Evolutionary conservation across 2,329 filamentous ascomycete genomes (phyloP).

Genomic region (Paraphoma chrysanthemicola): DNA sequence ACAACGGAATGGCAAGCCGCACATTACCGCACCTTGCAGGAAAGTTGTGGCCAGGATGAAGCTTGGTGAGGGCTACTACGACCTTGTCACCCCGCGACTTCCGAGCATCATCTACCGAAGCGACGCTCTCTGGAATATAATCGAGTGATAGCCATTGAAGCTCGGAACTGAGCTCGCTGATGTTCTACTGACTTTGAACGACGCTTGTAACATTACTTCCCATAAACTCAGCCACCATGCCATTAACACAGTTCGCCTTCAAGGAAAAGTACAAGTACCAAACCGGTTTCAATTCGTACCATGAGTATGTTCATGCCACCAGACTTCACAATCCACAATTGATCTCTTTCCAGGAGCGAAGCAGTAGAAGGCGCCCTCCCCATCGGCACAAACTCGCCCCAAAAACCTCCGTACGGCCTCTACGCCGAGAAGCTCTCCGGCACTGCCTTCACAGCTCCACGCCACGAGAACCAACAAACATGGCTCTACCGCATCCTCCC

Average conservation of each 20-base stretch:
- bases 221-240: slow-evolving; percentile 58
- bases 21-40: slow-evolving; percentile 31
- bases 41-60: slow-evolving; percentile 22
- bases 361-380: slow-evolving; percentile 77
- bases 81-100: slow-evolving; percentile 33
- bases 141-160: slow-evolving; percentile 12
- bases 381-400: slow-evolving; percentile 79
- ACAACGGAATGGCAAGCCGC: slow-evolving; percentile 37
- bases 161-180: background rate
- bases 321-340: slow-evolving; percentile 4
- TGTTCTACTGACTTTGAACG: background rate
- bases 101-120: slow-evolving; percentile 17
- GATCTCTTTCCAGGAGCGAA: slow-evolving; percentile 66
- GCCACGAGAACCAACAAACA: slow-evolving; percentile 63
- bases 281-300: slow-evolving; percentile 78
- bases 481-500: slow-evolving; percentile 66
- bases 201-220: background rate
- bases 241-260: slow-evolving; percentile 67
- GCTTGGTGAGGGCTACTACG: slow-evolving; percentile 22
- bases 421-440: slow-evolving; percentile 77
- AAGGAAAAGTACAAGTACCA: slow-evolving; percentile 77
- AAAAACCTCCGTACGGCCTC: slow-evolving; percentile 78
- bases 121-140: slow-evolving; percentile 4
- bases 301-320: slow-evolving; percentile 66
- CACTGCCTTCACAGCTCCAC: slow-evolving; percentile 65